Base-by-base conservation (phyloP, 768 basidiomycete species). In the Macrolepiota dolichaula region DNA sequence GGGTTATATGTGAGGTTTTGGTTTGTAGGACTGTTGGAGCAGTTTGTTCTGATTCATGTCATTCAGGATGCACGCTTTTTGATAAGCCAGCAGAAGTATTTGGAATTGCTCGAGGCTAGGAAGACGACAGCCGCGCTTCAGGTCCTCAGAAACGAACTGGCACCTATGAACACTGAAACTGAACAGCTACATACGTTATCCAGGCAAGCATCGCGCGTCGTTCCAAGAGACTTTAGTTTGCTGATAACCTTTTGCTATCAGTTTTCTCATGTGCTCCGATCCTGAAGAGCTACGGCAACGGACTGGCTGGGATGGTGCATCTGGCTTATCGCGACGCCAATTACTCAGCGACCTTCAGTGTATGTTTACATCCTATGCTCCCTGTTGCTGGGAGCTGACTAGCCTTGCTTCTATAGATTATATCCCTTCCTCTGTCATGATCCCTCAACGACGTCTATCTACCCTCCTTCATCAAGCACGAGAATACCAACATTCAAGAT, bases 61-160 rank as follows among this genome's bases (percentile, higher is more conserved):
- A 57, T 63, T 52, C 68, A 96, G 89, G 87, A 91, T 67, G 89
- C 91, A 22, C 86, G 80, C 63, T 97, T 96, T 73, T 78, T 96
- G 63, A 92, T 99, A 65, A 88, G 87, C 62, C 89, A 91, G 74
- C 97, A 99, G 82, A 96, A 97, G 76, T 99, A 97, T 73, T 80
- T 98, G 44, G 97, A 99, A 70, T 79, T 92, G 19, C 79, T 99
- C 53, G 96, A 98, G 69, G 82, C 84, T 3, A 84, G 83, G 67
- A 86, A 88, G 75, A 89, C 86, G 1, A 91, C 91, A 49, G 81
- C 83, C 63, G 97, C 97, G 13, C 75, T 99, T 42, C 83, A 88
- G 57, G 91, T 96, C 7, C 77, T 99, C 52, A 85, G 97, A 51
- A 86, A 89, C 63, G 95, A 97, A 70, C 77, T 99, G 40, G 93